A percentile compares a stretch with the other conserved stretches of the same genome.
Evolutionary conservation across 2,329 filamentous ascomycete genomes (phyloP).

Genomic region (Ophiostoma perfectum): DNA sequence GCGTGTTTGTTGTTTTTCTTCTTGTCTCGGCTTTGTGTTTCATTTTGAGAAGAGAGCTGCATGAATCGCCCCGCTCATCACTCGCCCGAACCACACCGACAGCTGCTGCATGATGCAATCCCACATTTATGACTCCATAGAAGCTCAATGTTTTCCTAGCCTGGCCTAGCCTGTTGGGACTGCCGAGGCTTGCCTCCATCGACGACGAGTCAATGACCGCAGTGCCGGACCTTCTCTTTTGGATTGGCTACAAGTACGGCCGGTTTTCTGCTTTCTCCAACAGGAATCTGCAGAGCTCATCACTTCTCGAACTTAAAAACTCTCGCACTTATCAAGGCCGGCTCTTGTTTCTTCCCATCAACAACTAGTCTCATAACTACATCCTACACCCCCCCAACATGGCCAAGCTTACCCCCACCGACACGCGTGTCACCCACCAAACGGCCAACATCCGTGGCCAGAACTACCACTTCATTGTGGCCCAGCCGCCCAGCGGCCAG

Average conservation of each 20-base stretch:
- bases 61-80: slow-evolving; percentile 4
- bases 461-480: slow-evolving; percentile 63
- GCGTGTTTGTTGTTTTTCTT: background rate
- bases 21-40: background rate
- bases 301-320: no score
- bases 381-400: slow-evolving; percentile 30
- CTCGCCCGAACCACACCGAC: background rate
- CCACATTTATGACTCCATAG: background rate
- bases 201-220: background rate
- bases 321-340: no score
- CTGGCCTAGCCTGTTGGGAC: background rate
- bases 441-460: slow-evolving; percentile 60
- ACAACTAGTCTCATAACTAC: background rate
- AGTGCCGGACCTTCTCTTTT: no score
- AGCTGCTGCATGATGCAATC: background rate
- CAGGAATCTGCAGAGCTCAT: no score
- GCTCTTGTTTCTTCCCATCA: background rate
- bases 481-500: slow-evolving; percentile 41
- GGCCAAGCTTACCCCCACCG: slow-evolving; percentile 58
- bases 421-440: slow-evolving; percentile 61
- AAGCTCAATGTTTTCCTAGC: background rate
- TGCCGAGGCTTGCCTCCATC: background rate
- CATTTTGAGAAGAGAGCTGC: background rate
- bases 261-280: no score
- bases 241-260: no score